Evolutionary conservation across 2,329 filamentous ascomycete genomes (phyloP).

Genomic region (Colletotrichum graminicola): DNA sequence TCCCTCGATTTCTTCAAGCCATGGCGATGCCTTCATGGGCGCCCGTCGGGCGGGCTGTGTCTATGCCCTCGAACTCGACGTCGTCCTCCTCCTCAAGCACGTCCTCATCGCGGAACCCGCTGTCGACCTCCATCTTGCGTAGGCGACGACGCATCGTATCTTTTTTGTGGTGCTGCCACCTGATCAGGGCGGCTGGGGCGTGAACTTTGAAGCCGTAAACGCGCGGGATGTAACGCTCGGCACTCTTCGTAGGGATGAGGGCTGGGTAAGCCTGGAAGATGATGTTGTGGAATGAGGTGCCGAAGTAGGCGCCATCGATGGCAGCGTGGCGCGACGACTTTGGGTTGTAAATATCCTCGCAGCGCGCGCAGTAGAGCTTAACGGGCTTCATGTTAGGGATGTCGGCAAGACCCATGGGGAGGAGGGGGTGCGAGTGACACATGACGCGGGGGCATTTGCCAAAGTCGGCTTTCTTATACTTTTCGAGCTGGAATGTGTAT

Average conservation of each 20-base stretch:
- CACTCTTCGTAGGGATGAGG: slow-evolving; percentile 86
- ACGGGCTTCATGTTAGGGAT: slow-evolving; percentile 88
- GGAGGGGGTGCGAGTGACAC: slow-evolving; percentile 91
- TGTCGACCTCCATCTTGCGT: slow-evolving; percentile 77
- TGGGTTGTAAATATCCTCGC: slow-evolving; percentile 98
- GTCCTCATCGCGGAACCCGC: slow-evolving; percentile 80
- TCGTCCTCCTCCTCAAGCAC: slow-evolving; percentile 69
- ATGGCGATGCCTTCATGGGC: slow-evolving; percentile 30
- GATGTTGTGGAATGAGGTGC: slow-evolving; percentile 98
- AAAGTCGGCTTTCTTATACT: slow-evolving; percentile 98
- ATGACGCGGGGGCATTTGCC: slow-evolving; percentile 97
- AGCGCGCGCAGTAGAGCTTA: slow-evolving; percentile 96
- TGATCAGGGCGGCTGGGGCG: slow-evolving; percentile 84
- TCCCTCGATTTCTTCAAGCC: slow-evolving; percentile 9
- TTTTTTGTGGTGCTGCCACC: slow-evolving; percentile 89
- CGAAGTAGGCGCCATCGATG: slow-evolving; percentile 98
- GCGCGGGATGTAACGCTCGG: slow-evolving; percentile 87
- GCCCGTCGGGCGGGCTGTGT: slow-evolving; percentile 47
- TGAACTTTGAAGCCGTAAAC: slow-evolving; percentile 98
- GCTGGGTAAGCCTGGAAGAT: slow-evolving; percentile 98
- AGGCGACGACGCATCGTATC: slow-evolving; percentile 87
- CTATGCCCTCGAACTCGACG: slow-evolving; percentile 55
- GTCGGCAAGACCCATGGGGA: slow-evolving; percentile 95
- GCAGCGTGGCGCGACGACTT: slow-evolving; percentile 95
- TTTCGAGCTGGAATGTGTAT: slow-evolving; percentile 78